Evolutionary conservation across 2,329 filamentous ascomycete species (phyloP).

Genomic region (Didymellaceae sp.): DNA sequence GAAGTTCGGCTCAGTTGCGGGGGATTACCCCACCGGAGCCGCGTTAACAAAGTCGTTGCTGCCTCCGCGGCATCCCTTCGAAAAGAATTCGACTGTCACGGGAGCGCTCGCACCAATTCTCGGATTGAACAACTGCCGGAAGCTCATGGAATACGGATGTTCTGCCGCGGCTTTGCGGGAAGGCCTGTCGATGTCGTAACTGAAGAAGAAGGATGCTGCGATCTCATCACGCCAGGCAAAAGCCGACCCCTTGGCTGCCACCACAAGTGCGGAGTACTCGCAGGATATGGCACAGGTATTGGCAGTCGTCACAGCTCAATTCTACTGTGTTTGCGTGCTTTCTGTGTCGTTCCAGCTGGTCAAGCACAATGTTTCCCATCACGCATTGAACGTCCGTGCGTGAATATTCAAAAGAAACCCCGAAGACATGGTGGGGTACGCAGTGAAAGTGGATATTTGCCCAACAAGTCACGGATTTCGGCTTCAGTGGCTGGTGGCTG

Average conservation of each 20-base stretch:
- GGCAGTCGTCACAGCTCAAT: background rate
- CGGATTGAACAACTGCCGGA: conserved; percentile 6
- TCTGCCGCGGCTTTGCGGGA: background rate
- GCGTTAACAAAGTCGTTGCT: conserved; percentile 14
- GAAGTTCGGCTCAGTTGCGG: conserved; percentile 28
- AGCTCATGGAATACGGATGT: background rate
- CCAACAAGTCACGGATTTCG: background rate
- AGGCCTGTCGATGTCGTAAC: background rate
- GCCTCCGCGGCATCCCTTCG: conserved; percentile 5
- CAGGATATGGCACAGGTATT: background rate
- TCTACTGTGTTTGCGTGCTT: too few relatives aligned
- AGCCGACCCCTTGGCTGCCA: conserved; percentile 1
- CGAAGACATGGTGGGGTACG: too few relatives aligned
- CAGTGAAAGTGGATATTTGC: background rate
- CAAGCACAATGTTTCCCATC: too few relatives aligned
- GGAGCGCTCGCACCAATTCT: conserved; percentile 4
- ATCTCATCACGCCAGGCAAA: background rate
- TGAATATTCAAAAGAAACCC: too few relatives aligned
- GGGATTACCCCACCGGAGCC: conserved; percentile 10
- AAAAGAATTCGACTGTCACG: conserved; percentile 5
- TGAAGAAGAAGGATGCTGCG: conserved; percentile 1
- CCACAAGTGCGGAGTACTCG: background rate
- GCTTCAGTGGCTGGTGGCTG: conserved; percentile 3
- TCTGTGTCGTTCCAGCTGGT: too few relatives aligned
- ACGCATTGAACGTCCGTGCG: too few relatives aligned